These are phyloP conservation scores for Phytopythium litorale DNA, from an alignment of 352 stramenopile genomes.

Conservation along the genomic window DNA sequence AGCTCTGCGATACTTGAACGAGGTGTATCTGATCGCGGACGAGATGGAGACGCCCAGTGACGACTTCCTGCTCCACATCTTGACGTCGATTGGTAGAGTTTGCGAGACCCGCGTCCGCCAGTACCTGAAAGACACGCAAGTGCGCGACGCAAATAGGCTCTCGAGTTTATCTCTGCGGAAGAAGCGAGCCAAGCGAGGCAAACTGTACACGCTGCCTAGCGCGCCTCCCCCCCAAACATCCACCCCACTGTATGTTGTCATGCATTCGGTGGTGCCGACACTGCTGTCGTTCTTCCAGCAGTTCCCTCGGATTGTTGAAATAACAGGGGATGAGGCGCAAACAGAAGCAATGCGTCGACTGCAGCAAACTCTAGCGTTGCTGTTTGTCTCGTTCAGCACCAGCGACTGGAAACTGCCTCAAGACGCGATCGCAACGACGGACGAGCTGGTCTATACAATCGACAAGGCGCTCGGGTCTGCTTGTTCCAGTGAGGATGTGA, in stretches of 20 bases:
- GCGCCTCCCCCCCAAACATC: constrained; percentile 30
- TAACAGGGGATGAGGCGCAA: constrained; percentile 16
- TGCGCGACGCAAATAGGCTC: constrained; percentile 42
- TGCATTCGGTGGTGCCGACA: constrained; percentile 39
- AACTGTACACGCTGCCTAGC: constrained; percentile 15
- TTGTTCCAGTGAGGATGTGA: neutral
- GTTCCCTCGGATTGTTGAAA: constrained; percentile 43
- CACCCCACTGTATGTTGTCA: constrained; percentile 29
- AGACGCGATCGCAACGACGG: constrained; percentile 20
- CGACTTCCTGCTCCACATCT: constrained; percentile 32
- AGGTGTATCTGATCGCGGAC: constrained; percentile 57
- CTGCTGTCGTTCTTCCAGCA: constrained; percentile 52
- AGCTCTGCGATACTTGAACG: constrained; percentile 51
- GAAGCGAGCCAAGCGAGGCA: constrained; percentile 31
- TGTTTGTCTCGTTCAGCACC: constrained; percentile 25
- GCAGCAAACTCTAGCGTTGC: constrained; percentile 28
- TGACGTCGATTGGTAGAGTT: constrained; percentile 24
- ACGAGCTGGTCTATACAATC: constrained; percentile 43
- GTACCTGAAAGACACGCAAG: constrained; percentile 34
- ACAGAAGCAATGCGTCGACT: constrained; percentile 7
- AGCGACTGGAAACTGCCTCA: constrained; percentile 34
- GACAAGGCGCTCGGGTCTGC: constrained; percentile 34
- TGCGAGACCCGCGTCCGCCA: constrained; percentile 28
- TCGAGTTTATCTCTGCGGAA: constrained; percentile 43
- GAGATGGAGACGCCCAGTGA: constrained; percentile 41